Evolutionary conservation across 768 basidiomycete species (phyloP), one percentile per base, ranked within the genome.

Genomic region (Piloderma croceum): DNA sequence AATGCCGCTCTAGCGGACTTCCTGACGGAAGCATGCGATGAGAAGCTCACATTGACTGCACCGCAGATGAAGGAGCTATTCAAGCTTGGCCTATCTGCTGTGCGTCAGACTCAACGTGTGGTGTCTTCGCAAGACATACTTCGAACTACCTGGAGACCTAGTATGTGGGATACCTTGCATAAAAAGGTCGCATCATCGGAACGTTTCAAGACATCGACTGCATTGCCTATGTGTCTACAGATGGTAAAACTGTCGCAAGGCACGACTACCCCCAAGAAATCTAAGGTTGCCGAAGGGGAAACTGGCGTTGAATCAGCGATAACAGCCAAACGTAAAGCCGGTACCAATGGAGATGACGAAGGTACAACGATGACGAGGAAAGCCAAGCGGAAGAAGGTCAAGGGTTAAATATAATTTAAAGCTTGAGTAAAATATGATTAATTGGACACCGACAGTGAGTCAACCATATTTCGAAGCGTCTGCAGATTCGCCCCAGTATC

Each of bases 51-150:
- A 7, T 57, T 82, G 31, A 79, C 76, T 12, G 68, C 81, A 2
- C 57, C 76, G 1, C 85, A 90, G 46, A 53, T 84, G 52, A 94
- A 90, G 61, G 83, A 86, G n/a, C 57, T 90, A 15, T 58, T 90
- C 42, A 92, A 88, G 60, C 61, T 86, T 38, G 81, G 69, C 0
- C 63, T 88, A 20, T 53, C 71, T 15, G 76, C 76, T 36, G 66
- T 81, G n/a, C 79, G 88, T 39, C 78, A 80, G 44, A 77, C 80
- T 43, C 79, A 77, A 41, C 71, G 73, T 6, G 54, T 71, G 35
- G 57, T 60, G 5, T 51, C 27, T 15, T 29, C 27, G 27, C 27
- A 9, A 9, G 27, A 29, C 9, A 15, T 9, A 15, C 27, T 29
- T 15, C 27, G 10, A 9, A 15, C 27, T 9, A 29, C 15, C 9